Base-by-base conservation (phyloP, 1,284 basidiomycete species). In the Tremellales sp. region DNA sequence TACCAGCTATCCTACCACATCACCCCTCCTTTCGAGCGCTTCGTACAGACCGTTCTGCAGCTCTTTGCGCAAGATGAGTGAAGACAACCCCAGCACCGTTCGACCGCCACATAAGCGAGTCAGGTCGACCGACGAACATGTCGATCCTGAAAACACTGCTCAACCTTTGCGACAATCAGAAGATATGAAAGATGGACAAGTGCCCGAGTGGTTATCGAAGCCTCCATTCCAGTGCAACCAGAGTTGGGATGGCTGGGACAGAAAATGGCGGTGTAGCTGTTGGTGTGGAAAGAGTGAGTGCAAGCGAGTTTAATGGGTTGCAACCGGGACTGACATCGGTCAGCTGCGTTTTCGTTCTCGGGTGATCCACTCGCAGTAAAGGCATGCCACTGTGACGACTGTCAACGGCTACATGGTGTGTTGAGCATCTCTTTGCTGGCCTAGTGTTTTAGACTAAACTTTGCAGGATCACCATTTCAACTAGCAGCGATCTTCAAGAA, bases 311-410 rank as follows among this genome's bases (percentile, higher is more conserved):
- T n/a, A n/a, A n/a, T n/a, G n/a, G n/a, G n/a, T n/a, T n/a, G n/a
- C n/a, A n/a, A n/a, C 29, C 29, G 8, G 29, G 29, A 15, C 29
- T 31, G 8, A 31, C 29, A n/a, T n/a, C n/a, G 7, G 19, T n/a
- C 33, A 65, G 64, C 56, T 23, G 60, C 61, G 1, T 65, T 65
- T 31, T 58, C 57, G 3, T 63, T 53, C 55, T 41, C 51, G 26
- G 52, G 33, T 2, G 58, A 65, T 39, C 62, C 64, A 1, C 41
- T 57, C 2, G 44, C 53, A 31, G 49, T 46, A 42, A 67, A 67
- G 49, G 53, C 59, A 24, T 67, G 65, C 39, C 65, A 67, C 42
- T 67, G 65, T 46, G 60, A 60, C 26, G 63, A 65, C 43, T 67
- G 65, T 48, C 65, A 67, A 40, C 43, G 60, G 27, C 46, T 67